phyloP scores from a whole-genome alignment of 768 basidiomycete genomes.

The Candolleomyces eurysporus region DNA sequence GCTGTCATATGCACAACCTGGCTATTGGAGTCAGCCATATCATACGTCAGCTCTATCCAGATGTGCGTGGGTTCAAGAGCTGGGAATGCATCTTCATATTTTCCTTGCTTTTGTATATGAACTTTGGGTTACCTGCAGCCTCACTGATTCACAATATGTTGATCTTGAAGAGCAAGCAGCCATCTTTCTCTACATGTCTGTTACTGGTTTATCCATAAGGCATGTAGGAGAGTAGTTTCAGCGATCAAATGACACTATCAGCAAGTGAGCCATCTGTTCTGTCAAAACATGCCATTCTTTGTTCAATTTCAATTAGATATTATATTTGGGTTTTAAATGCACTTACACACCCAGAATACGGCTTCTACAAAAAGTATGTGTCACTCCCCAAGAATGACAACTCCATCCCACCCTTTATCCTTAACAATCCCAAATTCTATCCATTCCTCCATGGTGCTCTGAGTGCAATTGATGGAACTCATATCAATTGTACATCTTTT shows the following conservation, averaged over 20 bases:
- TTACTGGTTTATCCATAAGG: background rate
- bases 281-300: slow-evolving; percentile 15
- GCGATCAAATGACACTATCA: slow-evolving; percentile 1
- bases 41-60: slow-evolving; percentile 15
- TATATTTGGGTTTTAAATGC: background rate
- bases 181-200: slow-evolving; percentile 5
- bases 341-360: background rate
- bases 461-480: slow-evolving; percentile 31
- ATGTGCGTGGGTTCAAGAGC: slow-evolving; percentile 16
- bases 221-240: slow-evolving; percentile 9
- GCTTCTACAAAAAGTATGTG: slow-evolving; percentile 12
- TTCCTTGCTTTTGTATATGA: slow-evolving; percentile 14
- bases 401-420: slow-evolving; percentile 16
- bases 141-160: slow-evolving; percentile 13
- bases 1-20: slow-evolving; percentile 3
- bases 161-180: slow-evolving; percentile 4
- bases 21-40: slow-evolving; percentile 17
- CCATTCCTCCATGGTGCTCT: slow-evolving; percentile 20
- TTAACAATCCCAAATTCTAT: slow-evolving; percentile 24
- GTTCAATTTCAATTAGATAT: slow-evolving; percentile 26
- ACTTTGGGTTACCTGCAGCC: slow-evolving; percentile 13
- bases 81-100: slow-evolving; percentile 17
- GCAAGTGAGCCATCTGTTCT: background rate
- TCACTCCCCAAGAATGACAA: slow-evolving; percentile 17
- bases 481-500: slow-evolving; percentile 19